Conservation (phyloP, 2,329 filamentous ascomycete species). For the Hyphodiscus sp. region DNA sequence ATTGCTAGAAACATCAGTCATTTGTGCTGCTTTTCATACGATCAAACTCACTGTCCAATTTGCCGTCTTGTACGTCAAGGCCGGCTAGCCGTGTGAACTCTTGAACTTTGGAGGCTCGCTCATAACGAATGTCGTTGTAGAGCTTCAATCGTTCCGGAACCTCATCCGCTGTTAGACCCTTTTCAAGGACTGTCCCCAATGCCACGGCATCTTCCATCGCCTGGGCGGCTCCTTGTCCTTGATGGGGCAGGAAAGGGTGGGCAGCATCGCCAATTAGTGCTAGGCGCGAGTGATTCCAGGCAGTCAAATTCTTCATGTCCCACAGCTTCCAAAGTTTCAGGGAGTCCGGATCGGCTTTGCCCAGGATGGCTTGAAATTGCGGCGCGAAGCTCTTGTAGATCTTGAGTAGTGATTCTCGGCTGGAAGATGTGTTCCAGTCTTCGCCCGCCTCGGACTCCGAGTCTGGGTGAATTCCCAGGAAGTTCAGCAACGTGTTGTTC, state of each 20-base stretch:
- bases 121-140: slow-evolving; percentile 52
- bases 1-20: no score
- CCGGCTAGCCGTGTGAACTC: slow-evolving; percentile 48
- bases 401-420: slow-evolving; percentile 33
- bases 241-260: slow-evolving; percentile 58
- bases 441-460: slow-evolving; percentile 31
- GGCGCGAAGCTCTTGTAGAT: slow-evolving; percentile 39
- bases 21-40: no score
- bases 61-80: slow-evolving; percentile 35
- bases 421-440: slow-evolving; percentile 36
- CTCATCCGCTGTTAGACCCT: slow-evolving; percentile 36
- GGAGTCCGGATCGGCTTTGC: slow-evolving; percentile 36
- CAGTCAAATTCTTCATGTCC: slow-evolving; percentile 53
- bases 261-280: slow-evolving; percentile 60
- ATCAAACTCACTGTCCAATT: no score
- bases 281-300: slow-evolving; percentile 47
- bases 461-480: slow-evolving; percentile 47
- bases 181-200: slow-evolving; percentile 48
- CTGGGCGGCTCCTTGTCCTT: slow-evolving; percentile 54
- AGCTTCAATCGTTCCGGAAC: slow-evolving; percentile 50
- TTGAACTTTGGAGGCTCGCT: slow-evolving; percentile 52
- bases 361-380: slow-evolving; percentile 32
- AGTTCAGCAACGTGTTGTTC: slow-evolving; percentile 39
- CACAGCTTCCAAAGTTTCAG: slow-evolving; percentile 53
- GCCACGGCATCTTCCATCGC: slow-evolving; percentile 63